Evolutionary conservation across 345 rosid species (phyloP), one percentile per base, ranked within the genome.

Genomic region (Camelina sativa): DNA sequence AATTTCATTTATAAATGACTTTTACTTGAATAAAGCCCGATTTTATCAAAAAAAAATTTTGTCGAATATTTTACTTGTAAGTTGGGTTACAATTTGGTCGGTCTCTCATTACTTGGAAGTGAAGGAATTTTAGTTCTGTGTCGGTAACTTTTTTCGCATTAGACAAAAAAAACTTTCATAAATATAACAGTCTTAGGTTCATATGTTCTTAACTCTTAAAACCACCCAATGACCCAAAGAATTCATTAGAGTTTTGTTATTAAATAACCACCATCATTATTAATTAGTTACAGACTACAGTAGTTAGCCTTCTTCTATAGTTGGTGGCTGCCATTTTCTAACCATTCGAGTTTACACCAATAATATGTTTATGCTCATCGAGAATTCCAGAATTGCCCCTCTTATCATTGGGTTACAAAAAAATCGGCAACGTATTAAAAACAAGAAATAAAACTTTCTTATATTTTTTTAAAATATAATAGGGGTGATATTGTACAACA

Each of bases 261-360:
- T 59, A 60, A 50, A 40, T 50, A 61, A 52, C 47, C 28, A 25
- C 3, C 3, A 25, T 25, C 0, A 68, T 67, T 37, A 50, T 54
- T 12, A 50, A 67, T 32, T 76, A 53, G 70, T 69, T 76, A 34
- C 23, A 2, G 23, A 22, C 23, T 22, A 23, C 48, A 63, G 67
- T 77, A 71, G 72, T 40, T 77, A 71, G 62, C 30, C 72, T 57
- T 71, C 28, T 47, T 28, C 2, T 1, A 47, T 12, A 44, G 62
- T 48, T 77, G 73, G 80, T 77, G 72, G 76, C 76, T 77, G 50
- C 76, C 76, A 77, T 65, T 65, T 76, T 71, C 76, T 59, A 77
- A 77, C 72, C 67, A 77, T 50, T 57, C 40, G 58, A 47, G 51
- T 11, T 19, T 40, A 40, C 19, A 46, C 15, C 67, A 47, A 46